These are phyloP conservation scores for Kodamaea plutei DNA, from an alignment of 1,139 yeast species.

Conservation along the genomic window DNA sequence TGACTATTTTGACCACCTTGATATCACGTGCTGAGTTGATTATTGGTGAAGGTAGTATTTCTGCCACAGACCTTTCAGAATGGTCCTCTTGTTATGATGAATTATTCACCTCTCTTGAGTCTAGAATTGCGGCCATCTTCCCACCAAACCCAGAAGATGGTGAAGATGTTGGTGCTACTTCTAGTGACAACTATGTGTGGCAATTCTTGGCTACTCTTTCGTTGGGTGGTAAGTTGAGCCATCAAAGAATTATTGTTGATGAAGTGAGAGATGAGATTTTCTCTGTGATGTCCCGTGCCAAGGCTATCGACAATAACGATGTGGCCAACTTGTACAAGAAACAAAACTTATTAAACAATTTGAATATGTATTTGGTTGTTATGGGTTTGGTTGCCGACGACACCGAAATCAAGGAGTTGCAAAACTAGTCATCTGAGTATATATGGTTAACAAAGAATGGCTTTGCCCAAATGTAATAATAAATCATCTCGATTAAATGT, in stretches of 20 bases:
- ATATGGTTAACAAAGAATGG: no score
- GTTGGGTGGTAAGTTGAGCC: conserved; percentile 86
- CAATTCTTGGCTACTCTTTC: conserved; percentile 94
- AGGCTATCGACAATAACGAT: conserved; percentile 55
- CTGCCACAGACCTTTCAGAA: conserved; percentile 57
- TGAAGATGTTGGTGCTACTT: conserved; percentile 77
- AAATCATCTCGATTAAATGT: no score
- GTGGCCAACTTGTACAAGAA: conserved; percentile 53
- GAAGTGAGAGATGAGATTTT: conserved; percentile 93
- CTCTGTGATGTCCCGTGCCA: conserved; percentile 81
- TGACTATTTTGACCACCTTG: conserved; percentile 80
- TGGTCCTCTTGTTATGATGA: conserved; percentile 86
- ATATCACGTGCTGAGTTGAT: conserved; percentile 90
- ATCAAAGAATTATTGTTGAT: conserved; percentile 91
- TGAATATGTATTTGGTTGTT: conserved; percentile 90
- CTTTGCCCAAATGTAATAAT: no score
- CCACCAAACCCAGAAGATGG: conserved; percentile 59
- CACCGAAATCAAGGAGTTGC: conserved; percentile 52
- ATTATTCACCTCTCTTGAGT: conserved; percentile 75
- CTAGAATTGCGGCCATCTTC: conserved; percentile 74
- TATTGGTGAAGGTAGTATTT: conserved; percentile 70
- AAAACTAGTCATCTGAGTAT: conserved; percentile 12
- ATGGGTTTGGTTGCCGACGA: conserved; percentile 94
- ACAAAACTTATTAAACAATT: conserved; percentile 67
- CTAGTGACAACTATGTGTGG: conserved; percentile 72